A percentile compares a stretch with the other conserved stretches of the same genome.
Conservation (phyloP, 83 land plant species). For the Picea abies region DNA sequence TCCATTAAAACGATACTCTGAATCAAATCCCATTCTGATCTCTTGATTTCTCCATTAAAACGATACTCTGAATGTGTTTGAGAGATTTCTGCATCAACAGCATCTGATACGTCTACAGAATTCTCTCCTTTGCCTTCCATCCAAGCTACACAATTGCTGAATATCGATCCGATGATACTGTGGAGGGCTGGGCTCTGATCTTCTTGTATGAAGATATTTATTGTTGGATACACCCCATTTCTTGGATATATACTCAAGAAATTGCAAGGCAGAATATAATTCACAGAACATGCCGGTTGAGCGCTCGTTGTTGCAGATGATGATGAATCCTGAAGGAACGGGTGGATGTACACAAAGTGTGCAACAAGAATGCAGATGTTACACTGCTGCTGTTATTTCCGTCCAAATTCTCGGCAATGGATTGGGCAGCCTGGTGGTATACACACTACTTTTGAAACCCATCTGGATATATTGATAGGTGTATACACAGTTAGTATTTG, state of each 20-base stretch:
- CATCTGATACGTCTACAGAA: background rate
- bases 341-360: too few species aligned
- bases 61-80: background rate
- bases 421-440: background rate
- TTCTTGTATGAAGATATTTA: too few species aligned
- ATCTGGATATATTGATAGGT: too few species aligned
- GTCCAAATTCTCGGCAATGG: background rate
- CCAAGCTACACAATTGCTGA: background rate
- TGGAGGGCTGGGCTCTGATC: background rate
- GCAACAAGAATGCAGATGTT: too few species aligned
- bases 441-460: too few species aligned
- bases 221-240: background rate
- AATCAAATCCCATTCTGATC: constrained; percentile 6
- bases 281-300: background rate
- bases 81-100: background rate
- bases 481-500: too few species aligned
- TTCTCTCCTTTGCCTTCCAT: background rate
- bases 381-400: background rate
- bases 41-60: background rate
- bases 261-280: background rate
- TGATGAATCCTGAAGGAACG: too few species aligned
- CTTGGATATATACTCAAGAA: background rate
- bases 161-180: background rate
- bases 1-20: too few species aligned
- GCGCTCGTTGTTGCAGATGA: too few species aligned